phyloP scores from a whole-genome alignment of 2,329 filamentous ascomycete genomes.

The Diaporthe citri region DNA sequence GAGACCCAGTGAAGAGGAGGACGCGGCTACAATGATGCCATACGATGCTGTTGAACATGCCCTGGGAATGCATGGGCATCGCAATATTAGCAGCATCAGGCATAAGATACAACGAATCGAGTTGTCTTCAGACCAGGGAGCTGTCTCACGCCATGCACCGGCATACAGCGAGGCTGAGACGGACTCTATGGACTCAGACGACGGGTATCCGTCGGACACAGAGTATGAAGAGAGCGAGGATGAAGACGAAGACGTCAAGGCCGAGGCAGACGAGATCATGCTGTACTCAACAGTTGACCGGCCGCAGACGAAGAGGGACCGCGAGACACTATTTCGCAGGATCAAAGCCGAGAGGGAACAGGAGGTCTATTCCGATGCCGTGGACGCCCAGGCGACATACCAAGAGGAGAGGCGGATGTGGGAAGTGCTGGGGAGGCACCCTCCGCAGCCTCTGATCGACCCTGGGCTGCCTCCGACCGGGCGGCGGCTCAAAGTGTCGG shows the following conservation, averaged over 20 bases:
- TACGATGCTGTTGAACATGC: conserved; percentile 60
- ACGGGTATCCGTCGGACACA: conserved; percentile 1
- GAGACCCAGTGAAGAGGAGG: conserved; percentile 45
- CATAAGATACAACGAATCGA: conserved; percentile 15
- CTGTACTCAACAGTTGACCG: conserved; percentile 56
- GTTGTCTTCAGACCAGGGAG: conserved; percentile 18
- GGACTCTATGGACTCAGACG: conserved; percentile 6
- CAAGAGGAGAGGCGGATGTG: conserved; percentile 61
- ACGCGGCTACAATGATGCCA: conserved; percentile 49
- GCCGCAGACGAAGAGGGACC: conserved; percentile 52
- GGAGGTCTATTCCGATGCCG: conserved; percentile 58
- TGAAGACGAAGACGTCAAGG: conserved; percentile 39
- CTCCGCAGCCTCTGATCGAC: conserved; percentile 49
- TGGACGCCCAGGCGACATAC: conserved; percentile 56
- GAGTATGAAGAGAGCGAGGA: conserved; percentile 27
- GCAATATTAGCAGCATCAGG: conserved; percentile 17
- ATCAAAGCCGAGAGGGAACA: conserved; percentile 57
- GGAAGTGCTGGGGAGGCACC: conserved; percentile 56
- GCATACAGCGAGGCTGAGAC: conserved; percentile 4
- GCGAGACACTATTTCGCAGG: conserved; percentile 51
- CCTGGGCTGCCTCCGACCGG: conserved; percentile 29
- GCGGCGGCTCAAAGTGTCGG: conserved; percentile 43
- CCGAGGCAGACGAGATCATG: conserved; percentile 59
- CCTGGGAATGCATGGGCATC: conserved; percentile 45
- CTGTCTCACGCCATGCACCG: conserved; percentile 16